Evolutionary conservation across 1,139 yeast genomes (phyloP), one percentile per base, ranked within the genome.

Genomic region (Debaryomycetaceae sp.): DNA sequence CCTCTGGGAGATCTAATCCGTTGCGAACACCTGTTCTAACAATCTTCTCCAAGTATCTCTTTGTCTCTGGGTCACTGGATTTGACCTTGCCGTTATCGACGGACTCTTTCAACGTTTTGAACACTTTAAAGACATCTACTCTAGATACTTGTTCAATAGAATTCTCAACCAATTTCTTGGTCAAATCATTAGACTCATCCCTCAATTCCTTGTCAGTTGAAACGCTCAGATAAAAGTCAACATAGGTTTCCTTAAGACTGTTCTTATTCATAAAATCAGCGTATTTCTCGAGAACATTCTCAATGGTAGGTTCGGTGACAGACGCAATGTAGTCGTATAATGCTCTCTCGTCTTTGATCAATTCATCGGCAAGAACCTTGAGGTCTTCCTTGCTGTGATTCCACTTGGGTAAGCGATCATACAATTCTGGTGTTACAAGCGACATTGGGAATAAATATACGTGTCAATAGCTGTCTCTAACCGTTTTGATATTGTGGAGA

Each of bases 221-320:
- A 14, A 87, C 91, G 53, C 83, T 81, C 61, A 81, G 87, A 57
- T 80, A 82, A 58, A 87, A 87, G 5, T 82, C 69, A 52, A 85
- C 58, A 52, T 77, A 83, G 52, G 72, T 74, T 33, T 70, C 67
- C 9, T 71, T 49, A 11, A 75, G 72, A 6, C 68, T 63, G 41
- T 70, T 68, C 24, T 62, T 65, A 56, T 85, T 81, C 51, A 78
- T 80, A 46, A 71, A 64, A 36, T 69, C 60, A 11, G 82, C 77
- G 47, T 68, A 72, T 11, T 84, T 83, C 42, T 65, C 60, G 47
- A 86, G 70, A 6, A 81, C 78, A 42, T 68, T 73, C 5, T 80
- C 85, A 47, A 85, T 63, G 1, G 83, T 72, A 11, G 90, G 86
- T 30, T 63, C 60, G n/a, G 61, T 61, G 8, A 62, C 47, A 1